These are phyloP conservation scores for Nasturtium officinale DNA, from an alignment of 345 rosid species.

Conservation along the genomic window DNA sequence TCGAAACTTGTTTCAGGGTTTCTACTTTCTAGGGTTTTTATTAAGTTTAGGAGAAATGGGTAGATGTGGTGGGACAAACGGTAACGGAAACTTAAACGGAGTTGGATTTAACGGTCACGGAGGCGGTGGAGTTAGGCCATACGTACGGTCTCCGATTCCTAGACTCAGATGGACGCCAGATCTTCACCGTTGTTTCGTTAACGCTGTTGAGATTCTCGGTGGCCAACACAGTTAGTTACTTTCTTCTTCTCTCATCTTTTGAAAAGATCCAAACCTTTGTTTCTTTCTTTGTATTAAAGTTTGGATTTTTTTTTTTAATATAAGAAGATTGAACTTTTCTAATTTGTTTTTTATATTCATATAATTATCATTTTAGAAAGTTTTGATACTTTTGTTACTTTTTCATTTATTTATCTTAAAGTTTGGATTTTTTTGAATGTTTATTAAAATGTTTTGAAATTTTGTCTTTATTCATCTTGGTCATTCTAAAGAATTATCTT, in stretches of 20 bases:
- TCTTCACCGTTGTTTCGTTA: slow-evolving; percentile 88
- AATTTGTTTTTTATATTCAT: not conserved
- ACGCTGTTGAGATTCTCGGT: slow-evolving; percentile 87
- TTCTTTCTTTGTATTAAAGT: not conserved
- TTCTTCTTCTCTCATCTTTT: not conserved
- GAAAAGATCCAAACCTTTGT: not conserved
- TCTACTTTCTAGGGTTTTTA: slow-evolving; percentile 13
- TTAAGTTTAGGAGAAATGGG: slow-evolving; percentile 50
- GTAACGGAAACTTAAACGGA: slow-evolving; percentile 18
- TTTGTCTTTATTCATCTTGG: not conserved
- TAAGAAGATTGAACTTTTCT: not conserved
- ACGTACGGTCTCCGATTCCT: slow-evolving; percentile 87
- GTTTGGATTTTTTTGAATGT: not conserved
- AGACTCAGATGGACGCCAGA: slow-evolving; percentile 98
- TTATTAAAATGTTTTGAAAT: not conserved
- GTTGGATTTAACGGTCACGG: slow-evolving; percentile 33
- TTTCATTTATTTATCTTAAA: slow-evolving; percentile 15
- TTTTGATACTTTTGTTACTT: slow-evolving; percentile 10
- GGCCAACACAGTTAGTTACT: slow-evolving; percentile 73
- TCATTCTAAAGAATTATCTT: not conserved
- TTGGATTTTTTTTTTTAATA: not conserved
- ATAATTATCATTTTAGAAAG: not conserved
- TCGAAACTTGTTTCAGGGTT: not conserved
- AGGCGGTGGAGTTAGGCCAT: slow-evolving; percentile 77
- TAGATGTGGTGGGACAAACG: slow-evolving; percentile 60